phyloP scores from a whole-genome alignment of 768 basidiomycete species.

The Psilocybe sp. region DNA sequence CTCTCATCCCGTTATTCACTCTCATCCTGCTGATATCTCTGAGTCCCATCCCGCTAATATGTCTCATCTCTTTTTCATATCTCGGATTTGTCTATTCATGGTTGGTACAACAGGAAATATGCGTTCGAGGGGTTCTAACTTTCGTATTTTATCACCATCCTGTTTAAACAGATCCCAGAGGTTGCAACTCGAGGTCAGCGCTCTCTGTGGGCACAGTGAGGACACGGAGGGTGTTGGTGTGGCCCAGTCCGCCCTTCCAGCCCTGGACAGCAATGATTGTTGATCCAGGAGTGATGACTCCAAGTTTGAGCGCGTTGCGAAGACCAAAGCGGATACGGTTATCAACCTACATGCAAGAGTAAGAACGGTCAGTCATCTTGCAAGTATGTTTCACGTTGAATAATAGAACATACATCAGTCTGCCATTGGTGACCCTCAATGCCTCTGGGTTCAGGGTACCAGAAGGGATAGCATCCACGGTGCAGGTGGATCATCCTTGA shows the following conservation, averaged over 20 bases:
- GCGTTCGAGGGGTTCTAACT: not conserved
- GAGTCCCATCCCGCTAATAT: not conserved
- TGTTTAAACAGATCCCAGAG: slow-evolving; percentile 34
- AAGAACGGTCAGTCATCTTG: slow-evolving; percentile 8
- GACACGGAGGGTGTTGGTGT: slow-evolving; percentile 89
- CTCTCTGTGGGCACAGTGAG: slow-evolving; percentile 79
- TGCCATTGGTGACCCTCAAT: slow-evolving; percentile 92
- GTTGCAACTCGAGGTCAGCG: slow-evolving; percentile 76
- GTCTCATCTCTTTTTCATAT: not conserved
- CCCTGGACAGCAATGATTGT: slow-evolving; percentile 96
- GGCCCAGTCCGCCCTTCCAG: slow-evolving; percentile 98
- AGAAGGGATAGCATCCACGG: slow-evolving; percentile 96
- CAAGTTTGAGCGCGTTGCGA: slow-evolving; percentile 75
- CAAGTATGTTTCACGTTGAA: not conserved
- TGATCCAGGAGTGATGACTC: slow-evolving; percentile 83
- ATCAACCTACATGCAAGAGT: slow-evolving; percentile 56
- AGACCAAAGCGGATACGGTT: slow-evolving; percentile 90
- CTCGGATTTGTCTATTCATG: not conserved
- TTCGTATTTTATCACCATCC: not conserved
- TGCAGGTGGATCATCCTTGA: slow-evolving; percentile 96
- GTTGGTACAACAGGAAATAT: not conserved
- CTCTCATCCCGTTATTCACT: not conserved
- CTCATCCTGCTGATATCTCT: not conserved
- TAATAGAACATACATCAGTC: slow-evolving; percentile 69
- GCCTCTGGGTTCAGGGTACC: slow-evolving; percentile 93